A percentile compares a stretch with the other conserved stretches of the same genome.
phyloP scores from a whole-genome alignment of 331 rosid genomes.

The Malus hybrid region DNA sequence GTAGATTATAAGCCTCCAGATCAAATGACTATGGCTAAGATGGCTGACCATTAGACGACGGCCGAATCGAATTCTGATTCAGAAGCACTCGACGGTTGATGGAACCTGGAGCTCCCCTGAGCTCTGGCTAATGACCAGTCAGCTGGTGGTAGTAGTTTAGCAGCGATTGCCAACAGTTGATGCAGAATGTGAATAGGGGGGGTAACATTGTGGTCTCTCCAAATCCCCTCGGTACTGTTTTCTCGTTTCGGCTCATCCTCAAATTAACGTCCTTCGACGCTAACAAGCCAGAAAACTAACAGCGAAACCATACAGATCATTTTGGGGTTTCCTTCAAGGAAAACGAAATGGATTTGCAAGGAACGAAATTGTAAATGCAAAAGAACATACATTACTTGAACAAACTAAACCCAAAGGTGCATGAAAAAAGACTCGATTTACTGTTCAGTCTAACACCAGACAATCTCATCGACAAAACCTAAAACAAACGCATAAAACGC shows the following conservation, averaged over 20 bases:
- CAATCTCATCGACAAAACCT: conserved; percentile 4
- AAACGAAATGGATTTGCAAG: background rate
- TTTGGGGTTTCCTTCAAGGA: background rate
- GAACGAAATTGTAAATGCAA: background rate
- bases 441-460: conserved; percentile 20
- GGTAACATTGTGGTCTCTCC: too few species aligned
- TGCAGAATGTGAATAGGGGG: too few species aligned
- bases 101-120: conserved; percentile 9
- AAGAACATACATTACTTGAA: background rate
- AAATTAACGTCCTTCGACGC: background rate
- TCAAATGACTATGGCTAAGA: background rate
- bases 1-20: too few species aligned
- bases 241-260: background rate
- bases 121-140: conserved; percentile 15
- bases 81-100: background rate
- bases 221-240: background rate
- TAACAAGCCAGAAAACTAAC: background rate
- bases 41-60: conserved; percentile 19
- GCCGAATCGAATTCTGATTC: background rate
- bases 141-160: background rate
- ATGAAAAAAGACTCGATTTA: conserved; percentile 10
- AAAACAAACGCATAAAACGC: conserved; percentile 7
- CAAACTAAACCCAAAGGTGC: background rate
- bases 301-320: background rate
- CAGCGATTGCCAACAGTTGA: background rate